These are phyloP conservation scores for Bipolaris sorokiniana DNA, from an alignment of 2,329 filamentous ascomycete genomes.

Conservation along the genomic window DNA sequence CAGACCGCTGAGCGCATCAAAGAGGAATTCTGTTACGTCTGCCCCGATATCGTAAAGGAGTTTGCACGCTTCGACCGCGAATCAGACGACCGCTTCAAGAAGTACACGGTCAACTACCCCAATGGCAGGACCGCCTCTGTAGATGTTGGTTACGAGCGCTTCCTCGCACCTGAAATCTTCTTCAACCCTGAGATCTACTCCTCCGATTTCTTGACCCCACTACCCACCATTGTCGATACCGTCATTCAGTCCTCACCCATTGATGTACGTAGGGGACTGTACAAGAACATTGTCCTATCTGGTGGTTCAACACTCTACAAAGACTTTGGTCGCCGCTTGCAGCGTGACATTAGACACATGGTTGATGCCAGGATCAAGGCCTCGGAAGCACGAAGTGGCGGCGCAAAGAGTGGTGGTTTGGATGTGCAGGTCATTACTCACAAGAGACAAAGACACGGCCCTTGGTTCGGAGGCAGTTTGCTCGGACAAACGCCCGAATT, in stretches of 20 bases:
- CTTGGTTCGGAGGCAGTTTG: slow-evolving; percentile 97
- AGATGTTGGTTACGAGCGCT: slow-evolving; percentile 96
- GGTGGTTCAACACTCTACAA: slow-evolving; percentile 98
- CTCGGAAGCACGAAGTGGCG: slow-evolving; percentile 88
- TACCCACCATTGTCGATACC: slow-evolving; percentile 91
- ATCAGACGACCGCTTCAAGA: slow-evolving; percentile 80
- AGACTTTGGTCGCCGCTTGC: slow-evolving; percentile 93
- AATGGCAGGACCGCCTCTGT: slow-evolving; percentile 84
- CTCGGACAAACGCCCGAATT: slow-evolving; percentile 98
- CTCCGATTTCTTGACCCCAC: slow-evolving; percentile 94
- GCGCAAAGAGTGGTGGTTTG: slow-evolving; percentile 89
- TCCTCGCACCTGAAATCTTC: slow-evolving; percentile 98
- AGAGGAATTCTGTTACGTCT: slow-evolving; percentile 98
- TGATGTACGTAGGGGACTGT: slow-evolving; percentile 92
- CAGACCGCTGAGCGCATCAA: slow-evolving; percentile 99
- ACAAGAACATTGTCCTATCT: slow-evolving; percentile 99
- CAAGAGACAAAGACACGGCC: slow-evolving; percentile 95
- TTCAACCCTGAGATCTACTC: slow-evolving; percentile 99
- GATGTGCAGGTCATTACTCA: slow-evolving; percentile 98
- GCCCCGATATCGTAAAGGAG: slow-evolving; percentile 98
- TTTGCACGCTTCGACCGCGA: slow-evolving; percentile 94
- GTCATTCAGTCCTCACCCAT: slow-evolving; percentile 98
- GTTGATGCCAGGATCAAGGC: slow-evolving; percentile 92
- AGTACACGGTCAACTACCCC: slow-evolving; percentile 85
- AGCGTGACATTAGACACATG: slow-evolving; percentile 95